A percentile compares a stretch with the other conserved stretches of the same genome.
phyloP scores from a whole-genome alignment of 768 basidiomycete species.

The Russula abietina region DNA sequence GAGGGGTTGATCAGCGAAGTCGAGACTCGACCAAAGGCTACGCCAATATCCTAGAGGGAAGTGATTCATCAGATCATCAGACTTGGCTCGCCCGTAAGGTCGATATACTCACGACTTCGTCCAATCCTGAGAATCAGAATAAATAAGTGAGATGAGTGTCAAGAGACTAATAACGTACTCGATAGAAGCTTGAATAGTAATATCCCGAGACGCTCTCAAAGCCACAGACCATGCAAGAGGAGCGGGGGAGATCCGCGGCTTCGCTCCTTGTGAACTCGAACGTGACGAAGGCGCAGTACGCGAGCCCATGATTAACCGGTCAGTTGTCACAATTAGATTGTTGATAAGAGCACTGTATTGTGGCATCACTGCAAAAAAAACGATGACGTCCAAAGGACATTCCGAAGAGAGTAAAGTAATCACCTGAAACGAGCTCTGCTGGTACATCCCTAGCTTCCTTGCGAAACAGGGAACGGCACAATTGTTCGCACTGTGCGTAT shows the following conservation, averaged over 20 bases:
- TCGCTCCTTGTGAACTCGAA: not conserved
- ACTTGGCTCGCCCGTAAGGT: not conserved
- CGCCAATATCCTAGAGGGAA: conserved; percentile 2
- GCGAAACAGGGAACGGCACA: not conserved
- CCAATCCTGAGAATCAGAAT: not conserved
- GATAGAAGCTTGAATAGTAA: conserved; percentile 6
- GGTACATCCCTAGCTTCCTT: not conserved
- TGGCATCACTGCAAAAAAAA: not conserved
- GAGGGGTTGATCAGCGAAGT: conserved; percentile 49
- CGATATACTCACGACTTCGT: not conserved
- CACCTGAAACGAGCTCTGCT: not conserved
- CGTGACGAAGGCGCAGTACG: not conserved
- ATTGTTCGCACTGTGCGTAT: not conserved
- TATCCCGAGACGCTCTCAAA: not conserved
- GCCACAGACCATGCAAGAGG: conserved; percentile 7
- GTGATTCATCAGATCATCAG: not conserved
- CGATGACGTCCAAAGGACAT: not conserved
- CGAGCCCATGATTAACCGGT: not conserved
- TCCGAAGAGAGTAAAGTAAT: not conserved
- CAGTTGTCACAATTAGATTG: not conserved
- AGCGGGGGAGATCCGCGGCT: not conserved
- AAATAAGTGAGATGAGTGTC: not conserved
- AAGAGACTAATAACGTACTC: not conserved
- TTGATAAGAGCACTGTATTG: not conserved
- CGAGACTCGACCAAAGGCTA: conserved; percentile 1